Conservation (phyloP, 805 yeast genomes). For the Candida taoyuanica region DNA sequence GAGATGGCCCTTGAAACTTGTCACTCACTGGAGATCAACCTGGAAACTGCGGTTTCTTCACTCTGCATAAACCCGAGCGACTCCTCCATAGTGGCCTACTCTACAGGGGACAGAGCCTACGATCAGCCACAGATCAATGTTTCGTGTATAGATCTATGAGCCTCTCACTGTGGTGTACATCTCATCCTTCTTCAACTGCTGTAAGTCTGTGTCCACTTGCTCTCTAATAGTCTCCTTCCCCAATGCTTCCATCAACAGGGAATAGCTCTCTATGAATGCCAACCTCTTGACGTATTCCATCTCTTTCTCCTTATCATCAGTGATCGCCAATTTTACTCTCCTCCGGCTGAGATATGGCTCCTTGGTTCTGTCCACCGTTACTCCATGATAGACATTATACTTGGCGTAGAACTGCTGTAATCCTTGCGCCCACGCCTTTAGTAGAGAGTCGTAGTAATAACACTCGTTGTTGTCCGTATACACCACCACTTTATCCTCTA, state of each 20-base stretch:
- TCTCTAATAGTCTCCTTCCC: not conserved
- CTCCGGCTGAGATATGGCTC: not conserved
- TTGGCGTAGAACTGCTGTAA: conserved; percentile 31
- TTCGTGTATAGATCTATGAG: conserved; percentile 1
- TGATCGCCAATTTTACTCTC: not conserved
- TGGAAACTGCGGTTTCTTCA: conserved; percentile 13
- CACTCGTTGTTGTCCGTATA: conserved; percentile 35
- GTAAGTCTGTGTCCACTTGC: conserved; percentile 3
- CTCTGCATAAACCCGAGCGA: conserved; percentile 17
- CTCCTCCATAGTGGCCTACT: conserved; percentile 11
- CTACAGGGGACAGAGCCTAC: conserved; percentile 20
- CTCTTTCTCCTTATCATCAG: conserved; percentile 1
- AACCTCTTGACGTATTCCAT: conserved; percentile 12
- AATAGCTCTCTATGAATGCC: conserved; percentile 20
- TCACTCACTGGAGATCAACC: not conserved
- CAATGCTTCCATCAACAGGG: conserved; percentile 8
- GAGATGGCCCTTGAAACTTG: conserved; percentile 17
- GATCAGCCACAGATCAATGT: conserved; percentile 9
- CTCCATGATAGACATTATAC: conserved; percentile 13
- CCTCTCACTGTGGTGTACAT: conserved; percentile 6
- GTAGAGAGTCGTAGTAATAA: conserved; percentile 37
- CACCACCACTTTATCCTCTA: conserved; percentile 38
- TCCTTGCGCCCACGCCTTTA: conserved; percentile 45
- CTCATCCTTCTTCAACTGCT: conserved; percentile 4
- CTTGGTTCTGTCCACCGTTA: conserved; percentile 17